phyloP scores from a whole-genome alignment of 257 asterid genomes.

The Scutellaria minor region DNA sequence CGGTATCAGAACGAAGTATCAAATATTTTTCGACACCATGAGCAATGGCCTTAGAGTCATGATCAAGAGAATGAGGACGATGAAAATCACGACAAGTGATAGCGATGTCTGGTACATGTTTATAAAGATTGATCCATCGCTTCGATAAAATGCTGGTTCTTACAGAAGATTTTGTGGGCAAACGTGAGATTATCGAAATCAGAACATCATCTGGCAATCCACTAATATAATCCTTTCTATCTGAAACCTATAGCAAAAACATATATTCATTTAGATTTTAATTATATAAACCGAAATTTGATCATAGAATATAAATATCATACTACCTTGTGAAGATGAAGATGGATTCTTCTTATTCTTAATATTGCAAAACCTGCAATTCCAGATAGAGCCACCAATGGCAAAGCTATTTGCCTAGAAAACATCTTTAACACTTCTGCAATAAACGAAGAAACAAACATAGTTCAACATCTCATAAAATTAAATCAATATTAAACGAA shows the following conservation, averaged over 20 bases:
- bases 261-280: neutral
- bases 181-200: neutral
- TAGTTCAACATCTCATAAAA: too few relatives aligned
- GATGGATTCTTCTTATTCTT: neutral
- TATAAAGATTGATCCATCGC: constrained; percentile 1
- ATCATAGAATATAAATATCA: neutral
- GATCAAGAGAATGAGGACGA: neutral
- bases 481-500: too few relatives aligned
- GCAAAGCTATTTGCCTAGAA: neutral
- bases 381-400: neutral
- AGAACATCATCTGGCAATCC: constrained; percentile 10
- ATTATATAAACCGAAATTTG: neutral
- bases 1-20: neutral
- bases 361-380: neutral
- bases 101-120: neutral
- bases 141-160: neutral
- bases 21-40: neutral
- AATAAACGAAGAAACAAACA: too few relatives aligned
- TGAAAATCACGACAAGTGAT: neutral
- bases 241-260: neutral
- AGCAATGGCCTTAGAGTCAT: neutral
- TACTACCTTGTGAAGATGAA: neutral
- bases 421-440: neutral
- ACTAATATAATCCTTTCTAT: constrained; percentile 14
- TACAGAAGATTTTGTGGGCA: neutral